Evolutionary conservation across 352 stramenopile species (phyloP), one percentile per base, ranked within the genome.

Genomic region (Globisporangium alternatum): DNA sequence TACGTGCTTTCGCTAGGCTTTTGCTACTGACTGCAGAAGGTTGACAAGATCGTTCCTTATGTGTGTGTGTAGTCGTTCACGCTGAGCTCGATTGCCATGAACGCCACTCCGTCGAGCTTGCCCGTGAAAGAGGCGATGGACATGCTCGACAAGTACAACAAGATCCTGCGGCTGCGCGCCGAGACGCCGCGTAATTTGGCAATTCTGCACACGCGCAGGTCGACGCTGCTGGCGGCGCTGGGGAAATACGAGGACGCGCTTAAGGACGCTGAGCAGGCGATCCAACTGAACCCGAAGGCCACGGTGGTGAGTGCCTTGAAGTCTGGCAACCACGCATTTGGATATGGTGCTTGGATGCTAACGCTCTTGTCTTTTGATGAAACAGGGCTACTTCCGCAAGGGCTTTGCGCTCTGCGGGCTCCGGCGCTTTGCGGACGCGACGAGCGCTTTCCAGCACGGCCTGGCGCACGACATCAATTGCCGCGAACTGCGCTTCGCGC

Each of bases 131-230:
- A 76, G 2, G 62, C 60, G 19, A 44, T 72, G 19, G 56, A 69
- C 6, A 89, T 92, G 83, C 68, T 92, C 3, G 65, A 80, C 8
- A 39, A 83, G 56, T 92, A 90, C 68, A 75, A 77, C 66, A 92
- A 90, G 63, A 78, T 90, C 53, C 82, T 92, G 47, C 60, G 67
- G 0, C 28, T 88, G 13, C 74, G 83, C 10, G 74, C 69, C 0
- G 77, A 90, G 59, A 70, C 78, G 4, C 72, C 69, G 10, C 71
- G 76, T n/a, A 83, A 77, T 25, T 86, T 90, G 72, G 75, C 76
- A 3, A 74, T 83, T 22, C 58, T 92, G 43, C 72, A 83, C 49
- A 81, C 78, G 7, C 69, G 83, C 8, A 70, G 83, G 21, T 90
- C 83, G 3, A 89, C 83, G 5, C 68, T 92, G 2, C 65, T 86